phyloP scores from a whole-genome alignment of 2,329 filamentous ascomycete species.

The Tothia fuscella region DNA sequence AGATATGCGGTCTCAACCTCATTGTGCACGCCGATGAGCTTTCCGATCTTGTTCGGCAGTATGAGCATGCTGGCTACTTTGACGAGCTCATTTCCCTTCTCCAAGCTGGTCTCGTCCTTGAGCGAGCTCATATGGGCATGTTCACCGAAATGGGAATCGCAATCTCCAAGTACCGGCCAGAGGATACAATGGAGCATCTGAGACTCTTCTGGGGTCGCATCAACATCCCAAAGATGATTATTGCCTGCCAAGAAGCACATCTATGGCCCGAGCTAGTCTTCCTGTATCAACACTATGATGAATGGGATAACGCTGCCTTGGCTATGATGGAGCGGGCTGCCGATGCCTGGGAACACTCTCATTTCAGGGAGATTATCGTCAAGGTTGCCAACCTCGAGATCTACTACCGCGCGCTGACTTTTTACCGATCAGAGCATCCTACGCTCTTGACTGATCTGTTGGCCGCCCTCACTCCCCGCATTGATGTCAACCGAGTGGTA shows the following conservation, averaged over 20 bases:
- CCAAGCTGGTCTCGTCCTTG: slow-evolving; percentile 86
- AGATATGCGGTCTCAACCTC: slow-evolving; percentile 96
- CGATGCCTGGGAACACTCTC: slow-evolving; percentile 98
- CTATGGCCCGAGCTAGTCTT: slow-evolving; percentile 97
- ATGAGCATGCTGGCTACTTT: slow-evolving; percentile 94
- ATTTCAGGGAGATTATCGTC: slow-evolving; percentile 97
- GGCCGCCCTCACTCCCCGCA: slow-evolving; percentile 79
- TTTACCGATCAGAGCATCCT: slow-evolving; percentile 95
- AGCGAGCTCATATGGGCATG: slow-evolving; percentile 91
- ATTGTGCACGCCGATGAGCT: slow-evolving; percentile 97
- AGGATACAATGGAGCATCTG: slow-evolving; percentile 94
- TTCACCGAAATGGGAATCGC: slow-evolving; percentile 91
- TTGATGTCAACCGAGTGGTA: slow-evolving; percentile 98
- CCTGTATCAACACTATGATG: slow-evolving; percentile 96
- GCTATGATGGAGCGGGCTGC: slow-evolving; percentile 96
- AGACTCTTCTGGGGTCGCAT: slow-evolving; percentile 97
- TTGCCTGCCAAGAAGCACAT: slow-evolving; percentile 84
- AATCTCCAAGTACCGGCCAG: slow-evolving; percentile 86
- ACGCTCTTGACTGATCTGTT: slow-evolving; percentile 91
- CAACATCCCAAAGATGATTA: slow-evolving; percentile 96
- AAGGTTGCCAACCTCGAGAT: slow-evolving; percentile 99
- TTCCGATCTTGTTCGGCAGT: slow-evolving; percentile 84
- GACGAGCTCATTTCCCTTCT: slow-evolving; percentile 92
- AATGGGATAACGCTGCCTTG: slow-evolving; percentile 92
- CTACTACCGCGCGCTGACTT: slow-evolving; percentile 94